Evolutionary conservation across 257 asterid species (phyloP), one percentile per base, ranked within the genome.

Genomic region (Ligustrum vulgare): DNA sequence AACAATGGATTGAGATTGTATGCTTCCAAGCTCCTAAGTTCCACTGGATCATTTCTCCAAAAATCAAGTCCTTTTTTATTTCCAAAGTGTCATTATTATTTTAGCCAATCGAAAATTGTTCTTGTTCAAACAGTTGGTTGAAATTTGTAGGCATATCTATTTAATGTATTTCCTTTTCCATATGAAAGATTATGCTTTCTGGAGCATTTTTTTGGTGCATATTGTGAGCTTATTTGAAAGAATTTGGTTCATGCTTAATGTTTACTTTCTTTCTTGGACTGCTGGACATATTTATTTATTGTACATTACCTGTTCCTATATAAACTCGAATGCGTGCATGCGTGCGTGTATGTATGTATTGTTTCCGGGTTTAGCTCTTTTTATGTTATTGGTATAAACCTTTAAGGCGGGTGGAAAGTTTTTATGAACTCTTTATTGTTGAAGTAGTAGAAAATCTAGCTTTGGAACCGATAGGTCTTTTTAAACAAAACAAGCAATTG

Each of bases 21-120:
- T 74, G 91, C 89, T 73, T 84, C 91, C 79, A 91, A 82, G 88
- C 83, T 91, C 69, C 47, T 89, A 72, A 73, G 67, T 34, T 73
- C 91, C 70, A 69, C 92, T 25, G 80, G 79, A 56, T 75, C 89
- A 60, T 47, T 77, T 66, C 49, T 87, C 71, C 74, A 87, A 65
- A 89, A 86, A 70, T 73, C 93, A 74, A 87, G 93, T 91, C 45
- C 4, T 37, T 73, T 36, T 16, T 13, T 34, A 71, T 66, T 31
- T 37, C 23, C 67, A 33, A 16, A 3, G 64, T 66, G 60, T 43
- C 6, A 33, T 37, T 13, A 9, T 65, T 72, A 25, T 15, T 65
- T 51, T 25, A 18, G 25, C 18, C 25, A n/a, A 5, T n/a, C 10
- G 25, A 60, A 56, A 51, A 56, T 56, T 56, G 64, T 56, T 56